Conservation (phyloP, 306 rosid species). For the Datisca glomerata region DNA sequence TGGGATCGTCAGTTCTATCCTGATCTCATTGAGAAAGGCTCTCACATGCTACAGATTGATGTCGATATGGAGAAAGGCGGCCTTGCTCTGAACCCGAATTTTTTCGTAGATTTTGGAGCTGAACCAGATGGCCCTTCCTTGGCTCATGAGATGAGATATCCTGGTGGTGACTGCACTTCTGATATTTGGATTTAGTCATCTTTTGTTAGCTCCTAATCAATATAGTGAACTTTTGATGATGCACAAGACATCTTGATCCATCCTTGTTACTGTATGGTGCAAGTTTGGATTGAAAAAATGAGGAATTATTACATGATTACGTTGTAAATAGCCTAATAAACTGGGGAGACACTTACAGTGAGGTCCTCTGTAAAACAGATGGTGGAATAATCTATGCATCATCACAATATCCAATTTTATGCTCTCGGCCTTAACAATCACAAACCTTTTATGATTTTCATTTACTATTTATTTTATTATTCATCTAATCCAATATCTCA, state of each 20-base stretch:
- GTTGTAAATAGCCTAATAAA: not conserved
- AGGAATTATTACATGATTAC: not conserved
- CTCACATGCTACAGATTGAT: constrained; percentile 84
- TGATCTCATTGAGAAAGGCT: constrained; percentile 54
- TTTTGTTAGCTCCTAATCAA: too few species aligned
- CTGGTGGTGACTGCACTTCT: constrained; percentile 97
- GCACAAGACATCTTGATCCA: too few species aligned
- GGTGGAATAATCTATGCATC: too few species aligned
- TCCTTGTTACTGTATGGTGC: not conserved
- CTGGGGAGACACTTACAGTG: not conserved
- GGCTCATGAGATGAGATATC: constrained; percentile 95
- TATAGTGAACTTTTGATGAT: too few species aligned
- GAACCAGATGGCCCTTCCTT: constrained; percentile 93
- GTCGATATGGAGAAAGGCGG: constrained; percentile 73
- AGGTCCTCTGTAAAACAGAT: not conserved
- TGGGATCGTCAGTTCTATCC: constrained; percentile 92
- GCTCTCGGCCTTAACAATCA: too few species aligned
- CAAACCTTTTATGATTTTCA: too few species aligned
- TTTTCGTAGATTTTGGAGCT: constrained; percentile 81
- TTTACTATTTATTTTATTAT: too few species aligned
- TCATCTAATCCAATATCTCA: too few species aligned
- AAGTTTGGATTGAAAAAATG: not conserved
- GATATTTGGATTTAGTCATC: constrained; percentile 64
- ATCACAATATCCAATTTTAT: too few species aligned
- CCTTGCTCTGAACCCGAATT: constrained; percentile 49